phyloP scores from a whole-genome alignment of 345 rosid species.

The Eucalyptus fibrosa region DNA sequence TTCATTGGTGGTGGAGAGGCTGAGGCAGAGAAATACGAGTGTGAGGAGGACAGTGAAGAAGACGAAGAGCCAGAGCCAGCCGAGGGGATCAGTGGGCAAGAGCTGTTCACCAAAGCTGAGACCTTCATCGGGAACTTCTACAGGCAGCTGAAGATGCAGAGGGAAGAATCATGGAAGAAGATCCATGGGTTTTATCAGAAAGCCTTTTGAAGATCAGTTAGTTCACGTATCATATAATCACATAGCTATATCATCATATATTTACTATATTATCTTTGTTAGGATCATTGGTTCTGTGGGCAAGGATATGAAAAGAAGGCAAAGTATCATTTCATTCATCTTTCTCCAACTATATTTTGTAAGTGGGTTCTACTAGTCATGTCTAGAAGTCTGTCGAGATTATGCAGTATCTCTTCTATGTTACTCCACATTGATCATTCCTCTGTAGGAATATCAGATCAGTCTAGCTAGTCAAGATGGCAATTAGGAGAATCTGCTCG shows the following conservation, averaged over 20 bases:
- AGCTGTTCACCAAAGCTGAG: conserved; percentile 49
- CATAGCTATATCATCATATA: background rate
- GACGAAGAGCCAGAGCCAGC: conserved; percentile 8
- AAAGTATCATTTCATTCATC: background rate
- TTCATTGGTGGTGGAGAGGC: conserved; percentile 33
- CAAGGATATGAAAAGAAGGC: background rate
- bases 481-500: background rate
- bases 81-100: conserved; percentile 29
- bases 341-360: background rate
- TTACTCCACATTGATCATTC: background rate
- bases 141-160: conserved; percentile 64
- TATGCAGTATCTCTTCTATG: background rate
- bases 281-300: background rate
- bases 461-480: background rate
- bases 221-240: background rate
- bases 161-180: conserved; percentile 49
- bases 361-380: background rate
- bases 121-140: conserved; percentile 51
- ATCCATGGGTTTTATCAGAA: conserved; percentile 38
- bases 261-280: background rate
- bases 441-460: background rate
- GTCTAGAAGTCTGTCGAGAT: background rate
- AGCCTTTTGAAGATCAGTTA: conserved; percentile 4
- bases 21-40: background rate
- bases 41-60: background rate